phyloP scores from a whole-genome alignment of 2,329 filamentous ascomycete genomes.

The Celoporthe dispersa region DNA sequence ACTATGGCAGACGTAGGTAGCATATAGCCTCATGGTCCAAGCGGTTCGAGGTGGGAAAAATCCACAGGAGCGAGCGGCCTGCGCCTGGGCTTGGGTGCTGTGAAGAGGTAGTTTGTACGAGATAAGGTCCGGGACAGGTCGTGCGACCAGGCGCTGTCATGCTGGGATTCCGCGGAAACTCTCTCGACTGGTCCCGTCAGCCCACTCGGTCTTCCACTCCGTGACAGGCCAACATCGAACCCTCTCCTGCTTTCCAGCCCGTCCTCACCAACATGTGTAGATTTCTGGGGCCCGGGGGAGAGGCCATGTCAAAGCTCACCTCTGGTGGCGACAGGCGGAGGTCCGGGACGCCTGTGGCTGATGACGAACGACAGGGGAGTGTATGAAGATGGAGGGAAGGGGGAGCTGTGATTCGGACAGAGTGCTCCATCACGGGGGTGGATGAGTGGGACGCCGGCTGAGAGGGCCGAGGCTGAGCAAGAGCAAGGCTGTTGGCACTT shows the following conservation, averaged over 20 bases:
- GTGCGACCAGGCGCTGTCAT: background rate
- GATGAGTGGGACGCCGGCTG: background rate
- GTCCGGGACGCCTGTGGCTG: background rate
- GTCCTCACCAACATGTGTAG: conserved; percentile 24
- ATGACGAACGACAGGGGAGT: background rate
- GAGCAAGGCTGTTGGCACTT: background rate
- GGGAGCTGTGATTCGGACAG: background rate
- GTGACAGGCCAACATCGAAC: background rate
- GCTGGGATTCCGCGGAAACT: too few relatives aligned
- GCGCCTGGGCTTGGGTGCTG: background rate
- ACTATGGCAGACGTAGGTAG: too few relatives aligned
- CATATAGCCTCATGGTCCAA: too few relatives aligned
- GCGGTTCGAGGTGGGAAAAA: too few relatives aligned
- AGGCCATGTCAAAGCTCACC: conserved; percentile 15
- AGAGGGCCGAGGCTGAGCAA: background rate
- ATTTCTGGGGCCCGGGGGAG: conserved; percentile 33
- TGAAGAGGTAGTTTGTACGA: background rate
- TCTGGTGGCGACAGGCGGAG: background rate
- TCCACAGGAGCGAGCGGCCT: background rate
- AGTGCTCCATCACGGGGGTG: too few relatives aligned
- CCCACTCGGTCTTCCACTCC: background rate
- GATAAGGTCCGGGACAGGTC: background rate
- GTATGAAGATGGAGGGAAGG: background rate
- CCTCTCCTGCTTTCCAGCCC: conserved; percentile 17
- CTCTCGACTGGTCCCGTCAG: too few relatives aligned